Evolutionary conservation across 2,329 filamentous ascomycete genomes (phyloP).

Genomic region (Penicillium glabrum): DNA sequence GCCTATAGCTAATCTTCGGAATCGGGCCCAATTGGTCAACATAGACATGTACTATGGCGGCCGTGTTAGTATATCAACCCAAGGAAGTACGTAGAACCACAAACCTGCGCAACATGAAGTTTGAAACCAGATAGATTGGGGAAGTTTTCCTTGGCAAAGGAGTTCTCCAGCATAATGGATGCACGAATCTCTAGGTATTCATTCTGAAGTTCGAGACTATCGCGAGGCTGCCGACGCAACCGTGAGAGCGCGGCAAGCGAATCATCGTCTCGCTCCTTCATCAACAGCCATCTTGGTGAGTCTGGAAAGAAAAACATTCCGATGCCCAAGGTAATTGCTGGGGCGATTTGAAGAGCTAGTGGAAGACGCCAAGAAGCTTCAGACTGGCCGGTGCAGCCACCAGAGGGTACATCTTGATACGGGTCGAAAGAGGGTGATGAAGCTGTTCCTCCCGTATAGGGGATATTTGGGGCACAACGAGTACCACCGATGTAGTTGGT

Average conservation of each 20-base stretch:
- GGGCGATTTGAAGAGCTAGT: conserved; percentile 48
- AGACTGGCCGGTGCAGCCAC: conserved; percentile 50
- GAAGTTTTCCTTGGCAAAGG: conserved; percentile 32
- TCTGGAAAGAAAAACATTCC: conserved; percentile 54
- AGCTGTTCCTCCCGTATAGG: conserved; percentile 47
- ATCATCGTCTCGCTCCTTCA: conserved; percentile 51
- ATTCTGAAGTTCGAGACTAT: conserved; percentile 48
- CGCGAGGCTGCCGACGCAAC: conserved; percentile 48
- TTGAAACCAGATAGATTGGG: conserved; percentile 28
- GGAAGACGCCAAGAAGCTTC: conserved; percentile 51
- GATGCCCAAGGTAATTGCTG: conserved; percentile 38
- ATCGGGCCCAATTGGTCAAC: conserved; percentile 35
- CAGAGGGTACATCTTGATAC: conserved; percentile 45
- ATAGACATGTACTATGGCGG: conserved; percentile 31
- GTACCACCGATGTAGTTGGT: conserved; percentile 46
- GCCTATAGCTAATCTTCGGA: conserved; percentile 40
- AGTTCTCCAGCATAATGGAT: conserved; percentile 37
- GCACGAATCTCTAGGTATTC: conserved; percentile 55
- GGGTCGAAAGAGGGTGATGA: conserved; percentile 40
- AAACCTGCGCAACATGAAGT: conserved; percentile 34
- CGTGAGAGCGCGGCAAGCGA: conserved; percentile 48
- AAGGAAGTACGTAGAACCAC: not conserved
- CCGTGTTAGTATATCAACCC: not conserved
- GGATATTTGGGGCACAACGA: conserved; percentile 50
- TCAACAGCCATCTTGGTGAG: conserved; percentile 57